These are phyloP conservation scores for Amauroascus niger DNA, from an alignment of 2,329 filamentous ascomycete species.

Conservation along the genomic window DNA sequence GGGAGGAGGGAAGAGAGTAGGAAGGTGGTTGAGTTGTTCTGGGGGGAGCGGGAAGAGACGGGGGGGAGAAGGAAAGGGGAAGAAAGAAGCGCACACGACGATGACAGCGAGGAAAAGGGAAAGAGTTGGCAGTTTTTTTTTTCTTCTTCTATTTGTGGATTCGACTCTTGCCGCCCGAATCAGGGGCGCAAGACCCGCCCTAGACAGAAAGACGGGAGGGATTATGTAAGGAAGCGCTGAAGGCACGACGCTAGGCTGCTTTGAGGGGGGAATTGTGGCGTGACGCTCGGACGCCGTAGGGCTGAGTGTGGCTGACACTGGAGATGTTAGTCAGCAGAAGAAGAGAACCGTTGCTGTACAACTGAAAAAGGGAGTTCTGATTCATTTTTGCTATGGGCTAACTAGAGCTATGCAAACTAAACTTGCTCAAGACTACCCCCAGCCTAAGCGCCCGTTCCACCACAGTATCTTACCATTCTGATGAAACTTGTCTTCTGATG, in stretches of 20 bases:
- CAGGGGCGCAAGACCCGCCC: neutral
- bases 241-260: neutral
- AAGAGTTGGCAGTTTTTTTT: neutral
- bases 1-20: conserved; percentile 6
- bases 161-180: neutral
- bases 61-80: conserved; percentile 19
- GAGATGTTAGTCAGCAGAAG: neutral
- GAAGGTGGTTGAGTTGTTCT: neutral
- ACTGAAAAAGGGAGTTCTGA: too few relatives aligned
- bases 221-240: neutral
- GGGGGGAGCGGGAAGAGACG: too few relatives aligned
- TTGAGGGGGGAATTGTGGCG: conserved; percentile 1
- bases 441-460: too few relatives aligned
- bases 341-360: too few relatives aligned
- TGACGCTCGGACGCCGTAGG: neutral
- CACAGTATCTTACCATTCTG: too few relatives aligned
- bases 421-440: too few relatives aligned
- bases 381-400: too few relatives aligned
- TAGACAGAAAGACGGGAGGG: neutral
- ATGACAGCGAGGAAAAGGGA: conserved; percentile 19
- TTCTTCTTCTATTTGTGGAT: too few relatives aligned
- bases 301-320: conserved; percentile 6
- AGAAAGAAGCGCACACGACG: conserved; percentile 21
- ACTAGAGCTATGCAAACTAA: too few relatives aligned
- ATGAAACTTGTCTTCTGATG: too few relatives aligned